Conservation (phyloP, 1,139 yeast species). For the Suzukiozyma palmioleophila region DNA sequence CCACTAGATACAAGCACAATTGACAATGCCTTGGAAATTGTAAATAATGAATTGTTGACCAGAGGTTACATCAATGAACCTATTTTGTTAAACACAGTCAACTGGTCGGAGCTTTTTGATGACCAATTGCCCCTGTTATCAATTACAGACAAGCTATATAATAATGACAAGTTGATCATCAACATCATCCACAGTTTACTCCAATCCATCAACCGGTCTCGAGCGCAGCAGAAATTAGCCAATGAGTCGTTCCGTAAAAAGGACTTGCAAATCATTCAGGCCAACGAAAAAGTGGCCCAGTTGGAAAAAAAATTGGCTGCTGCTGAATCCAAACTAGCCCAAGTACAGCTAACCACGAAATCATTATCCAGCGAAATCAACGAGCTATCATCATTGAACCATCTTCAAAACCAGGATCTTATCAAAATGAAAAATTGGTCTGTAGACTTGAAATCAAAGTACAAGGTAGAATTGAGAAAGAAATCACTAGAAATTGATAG, state of each 20-base stretch:
- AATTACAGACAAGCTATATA: conserved; percentile 29
- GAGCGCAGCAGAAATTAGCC: conserved; percentile 30
- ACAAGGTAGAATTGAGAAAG: conserved; percentile 38
- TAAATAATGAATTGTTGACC: conserved; percentile 33
- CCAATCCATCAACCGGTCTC: conserved; percentile 35
- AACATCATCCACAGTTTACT: conserved; percentile 40
- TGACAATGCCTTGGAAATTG: conserved; percentile 33
- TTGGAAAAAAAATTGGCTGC: conserved; percentile 17
- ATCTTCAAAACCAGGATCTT: conserved; percentile 28
- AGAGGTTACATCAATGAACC: conserved; percentile 35
- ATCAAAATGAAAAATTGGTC: conserved; percentile 26
- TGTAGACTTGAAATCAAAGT: conserved; percentile 30
- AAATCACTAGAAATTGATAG: conserved; percentile 32
- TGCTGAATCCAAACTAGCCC: conserved; percentile 16
- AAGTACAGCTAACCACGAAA: conserved; percentile 9
- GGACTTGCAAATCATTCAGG: conserved; percentile 25
- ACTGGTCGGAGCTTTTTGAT: conserved; percentile 26
- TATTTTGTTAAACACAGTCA: conserved; percentile 31
- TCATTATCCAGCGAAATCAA: conserved; percentile 17
- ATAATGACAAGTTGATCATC: conserved; percentile 41
- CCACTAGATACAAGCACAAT: conserved; percentile 29
- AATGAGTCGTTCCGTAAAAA: conserved; percentile 27
- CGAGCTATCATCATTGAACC: conserved; percentile 20
- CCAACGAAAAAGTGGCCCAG: conserved; percentile 19
- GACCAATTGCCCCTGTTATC: conserved; percentile 18